A percentile compares a stretch with the other conserved stretches of the same genome.
Conservation (phyloP, 768 basidiomycete genomes). For the Kondoa subrosea region DNA sequence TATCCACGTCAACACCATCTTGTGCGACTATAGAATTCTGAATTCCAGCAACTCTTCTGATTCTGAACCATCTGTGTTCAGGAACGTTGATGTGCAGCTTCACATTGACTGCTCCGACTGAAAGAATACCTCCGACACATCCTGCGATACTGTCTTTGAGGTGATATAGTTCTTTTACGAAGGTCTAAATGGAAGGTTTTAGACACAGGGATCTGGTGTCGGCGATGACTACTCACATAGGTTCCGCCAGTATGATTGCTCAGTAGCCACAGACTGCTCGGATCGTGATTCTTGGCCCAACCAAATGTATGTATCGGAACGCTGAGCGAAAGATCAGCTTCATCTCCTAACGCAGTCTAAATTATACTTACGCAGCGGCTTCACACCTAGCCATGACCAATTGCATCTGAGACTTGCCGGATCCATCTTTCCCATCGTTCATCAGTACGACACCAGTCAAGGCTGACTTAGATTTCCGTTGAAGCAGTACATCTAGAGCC, state of each 20-base stretch:
- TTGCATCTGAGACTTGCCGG: slow-evolving; percentile 92
- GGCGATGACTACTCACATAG: too few relatives aligned
- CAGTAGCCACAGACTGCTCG: slow-evolving; percentile 94
- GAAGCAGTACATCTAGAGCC: slow-evolving; percentile 80
- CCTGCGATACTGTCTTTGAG: slow-evolving; percentile 81
- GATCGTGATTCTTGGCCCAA: slow-evolving; percentile 91
- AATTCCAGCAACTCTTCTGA: slow-evolving; percentile 85
- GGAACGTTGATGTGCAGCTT: slow-evolving; percentile 88
- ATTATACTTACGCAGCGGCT: slow-evolving; percentile 52
- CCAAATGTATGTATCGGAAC: slow-evolving; percentile 95
- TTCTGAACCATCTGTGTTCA: slow-evolving; percentile 74
- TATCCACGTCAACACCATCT: slow-evolving; percentile 88
- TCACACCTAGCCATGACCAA: slow-evolving; percentile 90
- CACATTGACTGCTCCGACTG: slow-evolving; percentile 79
- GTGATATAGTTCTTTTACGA: slow-evolving; percentile 92
- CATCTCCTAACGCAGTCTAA: background rate
- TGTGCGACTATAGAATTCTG: slow-evolving; percentile 67
- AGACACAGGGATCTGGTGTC: too few relatives aligned
- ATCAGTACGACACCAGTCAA: slow-evolving; percentile 82
- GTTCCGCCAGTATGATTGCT: slow-evolving; percentile 95
- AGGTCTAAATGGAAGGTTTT: slow-evolving; percentile 47
- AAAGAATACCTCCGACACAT: slow-evolving; percentile 90
- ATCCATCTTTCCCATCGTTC: slow-evolving; percentile 79
- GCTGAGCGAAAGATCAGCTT: slow-evolving; percentile 23
- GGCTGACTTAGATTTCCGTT: slow-evolving; percentile 76